Evolutionary conservation across 2,329 filamentous ascomycete genomes (phyloP).

Genomic region (Monosporascus sp.): DNA sequence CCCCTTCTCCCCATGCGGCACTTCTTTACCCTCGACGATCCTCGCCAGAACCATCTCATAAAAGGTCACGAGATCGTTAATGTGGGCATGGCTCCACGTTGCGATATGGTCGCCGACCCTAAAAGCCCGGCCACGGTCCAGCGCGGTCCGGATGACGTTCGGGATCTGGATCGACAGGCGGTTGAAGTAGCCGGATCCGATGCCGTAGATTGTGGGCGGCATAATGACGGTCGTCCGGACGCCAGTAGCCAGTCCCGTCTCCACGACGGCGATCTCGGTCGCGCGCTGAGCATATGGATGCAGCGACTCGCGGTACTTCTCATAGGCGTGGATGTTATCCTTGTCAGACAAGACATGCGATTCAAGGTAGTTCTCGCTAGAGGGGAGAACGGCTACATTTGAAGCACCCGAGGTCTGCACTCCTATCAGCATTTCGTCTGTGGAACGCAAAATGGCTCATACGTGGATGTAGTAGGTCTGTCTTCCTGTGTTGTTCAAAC

Average conservation of each 20-base stretch:
- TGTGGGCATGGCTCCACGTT: constrained; percentile 39
- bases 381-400: constrained; percentile 36
- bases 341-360: constrained; percentile 9
- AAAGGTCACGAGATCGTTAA: constrained; percentile 36
- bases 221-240: constrained; percentile 43
- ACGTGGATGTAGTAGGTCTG: constrained; percentile 17
- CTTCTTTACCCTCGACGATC: constrained; percentile 24
- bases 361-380: constrained; percentile 36
- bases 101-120: constrained; percentile 34
- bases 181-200: constrained; percentile 37
- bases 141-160: constrained; percentile 3
- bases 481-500: constrained; percentile 18
- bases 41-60: constrained; percentile 33
- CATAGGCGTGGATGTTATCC: constrained; percentile 38
- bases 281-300: constrained; percentile 38
- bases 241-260: constrained; percentile 30
- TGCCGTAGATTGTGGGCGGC: constrained; percentile 42
- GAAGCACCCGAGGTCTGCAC: constrained; percentile 40
- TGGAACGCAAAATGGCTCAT: constrained; percentile 3
- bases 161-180: constrained; percentile 34
- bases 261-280: constrained; percentile 37
- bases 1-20: constrained; percentile 32
- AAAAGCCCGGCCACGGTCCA: constrained; percentile 21
- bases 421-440: neutral
- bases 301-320: constrained; percentile 29